These are phyloP conservation scores for Geum urbanum DNA, from an alignment of 306 rosid genomes.

Conservation along the genomic window DNA sequence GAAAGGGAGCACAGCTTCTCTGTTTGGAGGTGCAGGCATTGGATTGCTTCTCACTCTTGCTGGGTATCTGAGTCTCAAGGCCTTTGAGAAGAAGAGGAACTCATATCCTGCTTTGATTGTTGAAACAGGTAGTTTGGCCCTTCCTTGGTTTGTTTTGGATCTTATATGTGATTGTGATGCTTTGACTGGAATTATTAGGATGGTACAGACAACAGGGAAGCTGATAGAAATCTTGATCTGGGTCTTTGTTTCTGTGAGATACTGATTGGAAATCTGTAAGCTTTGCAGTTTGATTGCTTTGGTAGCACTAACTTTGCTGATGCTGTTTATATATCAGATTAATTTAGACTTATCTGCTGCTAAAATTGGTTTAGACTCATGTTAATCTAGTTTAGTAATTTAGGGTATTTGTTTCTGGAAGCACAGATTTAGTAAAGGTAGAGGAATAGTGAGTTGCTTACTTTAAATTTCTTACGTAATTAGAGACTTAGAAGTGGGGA, in stretches of 20 bases:
- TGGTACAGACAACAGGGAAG: not conserved
- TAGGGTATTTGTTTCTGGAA: not conserved
- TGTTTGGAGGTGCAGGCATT: constrained; percentile 58
- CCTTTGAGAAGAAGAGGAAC: constrained; percentile 61
- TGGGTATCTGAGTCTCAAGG: constrained; percentile 71
- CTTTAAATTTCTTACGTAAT: not conserved
- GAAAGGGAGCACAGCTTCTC: constrained; percentile 72
- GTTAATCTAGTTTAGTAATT: too few relatives aligned
- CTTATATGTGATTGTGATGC: not conserved
- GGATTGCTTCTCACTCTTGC: constrained; percentile 66
- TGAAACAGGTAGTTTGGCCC: constrained; percentile 44
- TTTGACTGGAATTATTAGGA: not conserved
- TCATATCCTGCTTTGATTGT: constrained; percentile 52
- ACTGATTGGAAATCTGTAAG: not conserved
- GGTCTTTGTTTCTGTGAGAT: constrained; percentile 6
- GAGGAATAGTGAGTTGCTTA: not conserved
- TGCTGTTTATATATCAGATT: too few relatives aligned
- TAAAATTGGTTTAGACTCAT: not conserved
- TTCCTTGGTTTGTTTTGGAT: not conserved
- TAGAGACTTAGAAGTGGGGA: not conserved
- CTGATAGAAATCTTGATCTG: not conserved
- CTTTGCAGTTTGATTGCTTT: constrained; percentile 2
- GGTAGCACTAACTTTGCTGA: not conserved
- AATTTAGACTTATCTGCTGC: not conserved
- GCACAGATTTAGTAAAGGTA: not conserved